Evolutionary conservation across 768 basidiomycete species (phyloP).

Genomic region (Leccinum broughii): DNA sequence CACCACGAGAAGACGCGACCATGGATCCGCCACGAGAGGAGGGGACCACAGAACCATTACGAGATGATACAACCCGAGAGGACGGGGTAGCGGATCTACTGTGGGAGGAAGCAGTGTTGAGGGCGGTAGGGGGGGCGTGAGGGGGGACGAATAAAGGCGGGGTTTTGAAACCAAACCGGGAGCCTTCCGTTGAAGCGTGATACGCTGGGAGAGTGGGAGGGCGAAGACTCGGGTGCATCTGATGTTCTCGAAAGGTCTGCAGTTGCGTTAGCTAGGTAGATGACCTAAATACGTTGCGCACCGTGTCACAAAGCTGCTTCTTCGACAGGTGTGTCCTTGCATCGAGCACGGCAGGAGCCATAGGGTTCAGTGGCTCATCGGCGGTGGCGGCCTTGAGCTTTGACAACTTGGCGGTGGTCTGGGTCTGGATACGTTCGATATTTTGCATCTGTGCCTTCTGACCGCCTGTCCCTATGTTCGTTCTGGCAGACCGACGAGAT

Average conservation of each 20-base stretch:
- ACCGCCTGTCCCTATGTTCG: background rate
- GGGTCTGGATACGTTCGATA: background rate
- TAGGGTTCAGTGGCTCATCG: background rate
- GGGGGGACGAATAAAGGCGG: too few relatives aligned
- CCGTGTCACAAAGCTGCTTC: background rate
- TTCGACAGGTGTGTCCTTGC: background rate
- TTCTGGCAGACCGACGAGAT: background rate
- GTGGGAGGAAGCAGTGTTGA: background rate
- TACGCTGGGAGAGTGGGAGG: background rate
- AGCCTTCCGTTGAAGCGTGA: background rate
- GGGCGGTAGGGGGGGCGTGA: too few relatives aligned
- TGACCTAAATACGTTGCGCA: background rate
- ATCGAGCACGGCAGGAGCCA: background rate
- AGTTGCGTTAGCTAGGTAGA: background rate
- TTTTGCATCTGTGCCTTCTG: background rate
- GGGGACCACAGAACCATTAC: background rate
- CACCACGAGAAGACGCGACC: background rate
- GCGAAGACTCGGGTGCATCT: background rate
- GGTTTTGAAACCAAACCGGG: background rate
- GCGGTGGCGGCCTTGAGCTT: background rate
- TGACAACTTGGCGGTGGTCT: background rate
- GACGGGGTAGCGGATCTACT: background rate
- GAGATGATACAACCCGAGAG: background rate
- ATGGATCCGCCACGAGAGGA: background rate
- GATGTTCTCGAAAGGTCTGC: background rate